Evolutionary conservation across 2,329 filamentous ascomycete genomes (phyloP).

Genomic region (Pseudodiploospora longispora): DNA sequence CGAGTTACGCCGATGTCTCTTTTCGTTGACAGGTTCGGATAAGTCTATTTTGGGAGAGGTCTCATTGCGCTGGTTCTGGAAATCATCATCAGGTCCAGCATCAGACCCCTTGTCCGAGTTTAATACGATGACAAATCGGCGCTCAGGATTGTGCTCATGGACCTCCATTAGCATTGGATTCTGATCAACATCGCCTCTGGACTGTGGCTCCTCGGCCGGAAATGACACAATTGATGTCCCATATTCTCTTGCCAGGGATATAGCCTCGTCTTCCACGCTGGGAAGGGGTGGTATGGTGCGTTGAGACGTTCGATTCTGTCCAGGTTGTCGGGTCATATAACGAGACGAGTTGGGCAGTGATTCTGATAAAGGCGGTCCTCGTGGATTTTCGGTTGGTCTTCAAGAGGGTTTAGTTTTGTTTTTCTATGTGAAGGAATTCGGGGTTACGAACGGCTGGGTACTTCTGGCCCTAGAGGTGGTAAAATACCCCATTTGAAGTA

Average conservation of each 20-base stretch:
- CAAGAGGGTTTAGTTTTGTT: conserved; percentile 6
- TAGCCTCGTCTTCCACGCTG: conserved; percentile 60
- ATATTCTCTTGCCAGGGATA: conserved; percentile 54
- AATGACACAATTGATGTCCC: conserved; percentile 23
- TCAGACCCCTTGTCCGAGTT: conserved; percentile 15
- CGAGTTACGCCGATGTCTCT: conserved; percentile 6
- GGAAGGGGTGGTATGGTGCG: conserved; percentile 50
- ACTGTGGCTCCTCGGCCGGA: conserved; percentile 46
- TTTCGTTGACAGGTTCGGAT: neutral
- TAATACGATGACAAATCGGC: conserved; percentile 54
- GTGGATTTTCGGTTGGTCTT: conserved; percentile 13
- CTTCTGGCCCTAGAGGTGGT: conserved; percentile 36
- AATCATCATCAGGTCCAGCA: conserved; percentile 15
- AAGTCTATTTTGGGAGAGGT: too few relatives aligned
- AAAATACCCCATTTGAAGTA: conserved; percentile 43
- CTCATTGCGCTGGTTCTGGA: too few relatives aligned
- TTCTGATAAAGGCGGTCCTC: conserved; percentile 3
- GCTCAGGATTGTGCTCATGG: conserved; percentile 51
- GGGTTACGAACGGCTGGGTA: conserved; percentile 18
- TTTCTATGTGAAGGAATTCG: conserved; percentile 2
- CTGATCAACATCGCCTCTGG: conserved; percentile 60
- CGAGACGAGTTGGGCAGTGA: conserved; percentile 6
- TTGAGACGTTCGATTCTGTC: conserved; percentile 6
- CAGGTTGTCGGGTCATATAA: conserved; percentile 4
- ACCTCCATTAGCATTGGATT: conserved; percentile 59